Percentiles rank a stretch among this genome's conserved stretches.
These are phyloP conservation scores for Dalbergia cultrata DNA, from an alignment of 306 rosid genomes.

Conservation along the genomic window DNA sequence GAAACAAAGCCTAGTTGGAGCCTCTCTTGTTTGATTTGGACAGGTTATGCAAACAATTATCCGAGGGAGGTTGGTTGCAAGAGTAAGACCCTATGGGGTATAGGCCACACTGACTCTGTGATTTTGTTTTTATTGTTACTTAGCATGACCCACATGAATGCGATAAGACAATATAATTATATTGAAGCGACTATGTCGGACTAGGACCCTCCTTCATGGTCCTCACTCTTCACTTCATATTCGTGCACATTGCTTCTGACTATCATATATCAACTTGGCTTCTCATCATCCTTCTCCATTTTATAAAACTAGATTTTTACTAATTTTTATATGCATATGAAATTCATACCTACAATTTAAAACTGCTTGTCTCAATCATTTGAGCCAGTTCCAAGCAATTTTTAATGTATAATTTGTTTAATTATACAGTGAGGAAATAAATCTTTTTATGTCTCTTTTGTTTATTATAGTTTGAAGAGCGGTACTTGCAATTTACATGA, in stretches of 20 bases:
- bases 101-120: conserved; percentile 47
- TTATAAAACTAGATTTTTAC: neutral
- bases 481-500: too few species aligned
- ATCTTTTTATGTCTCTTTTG: neutral
- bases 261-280: conserved; percentile 29
- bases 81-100: conserved; percentile 51
- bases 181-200: conserved; percentile 45
- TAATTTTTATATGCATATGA: neutral
- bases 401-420: neutral
- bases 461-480: neutral
- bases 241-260: conserved; percentile 30
- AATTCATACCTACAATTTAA: neutral
- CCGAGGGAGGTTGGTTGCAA: conserved; percentile 24
- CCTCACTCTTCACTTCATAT: conserved; percentile 19
- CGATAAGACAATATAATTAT: conserved; percentile 56
- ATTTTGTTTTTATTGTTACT: conserved; percentile 40
- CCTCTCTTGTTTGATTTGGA: conserved; percentile 54
- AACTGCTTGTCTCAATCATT: neutral
- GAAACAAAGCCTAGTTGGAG: conserved; percentile 32
- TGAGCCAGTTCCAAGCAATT: neutral
- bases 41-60: conserved; percentile 54
- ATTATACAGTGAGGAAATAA: neutral
- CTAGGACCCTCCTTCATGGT: conserved; percentile 43
- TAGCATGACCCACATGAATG: conserved; percentile 46
- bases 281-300: neutral